A percentile compares a stretch with the other conserved stretches of the same genome.
phyloP scores from a whole-genome alignment of 345 rosid genomes.

The Ricinus communis region DNA sequence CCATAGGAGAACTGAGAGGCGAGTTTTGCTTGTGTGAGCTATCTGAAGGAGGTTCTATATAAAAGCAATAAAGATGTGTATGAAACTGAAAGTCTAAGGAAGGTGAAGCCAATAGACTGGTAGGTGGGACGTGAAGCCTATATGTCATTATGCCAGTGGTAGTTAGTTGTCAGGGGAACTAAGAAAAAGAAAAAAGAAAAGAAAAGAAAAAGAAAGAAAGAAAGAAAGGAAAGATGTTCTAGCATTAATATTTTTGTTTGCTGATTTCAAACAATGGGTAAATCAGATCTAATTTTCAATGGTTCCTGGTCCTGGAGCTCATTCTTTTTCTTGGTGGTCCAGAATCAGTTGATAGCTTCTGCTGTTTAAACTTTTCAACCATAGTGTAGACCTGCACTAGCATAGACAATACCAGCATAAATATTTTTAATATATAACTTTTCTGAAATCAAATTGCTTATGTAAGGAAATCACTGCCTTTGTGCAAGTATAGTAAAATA shows the following conservation, averaged over 20 bases:
- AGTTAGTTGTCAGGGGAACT: neutral
- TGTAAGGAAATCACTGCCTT: too few species aligned
- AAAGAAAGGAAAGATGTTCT: too few species aligned
- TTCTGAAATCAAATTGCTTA: too few species aligned
- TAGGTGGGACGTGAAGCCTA: neutral
- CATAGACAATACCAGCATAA: neutral
- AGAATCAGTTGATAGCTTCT: slow-evolving; percentile 13
- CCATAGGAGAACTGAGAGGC: neutral
- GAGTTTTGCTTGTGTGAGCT: neutral
- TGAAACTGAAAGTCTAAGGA: neutral
- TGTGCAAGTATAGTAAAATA: too few species aligned
- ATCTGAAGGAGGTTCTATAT: neutral
- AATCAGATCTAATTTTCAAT: neutral
- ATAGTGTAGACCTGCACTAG: slow-evolving; percentile 49
- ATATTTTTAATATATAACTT: too few species aligned
- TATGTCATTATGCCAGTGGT: neutral
- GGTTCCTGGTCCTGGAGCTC: neutral
- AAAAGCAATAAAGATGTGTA: neutral
- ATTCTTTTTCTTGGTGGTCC: slow-evolving; percentile 22
- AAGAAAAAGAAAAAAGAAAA: too few species aligned
- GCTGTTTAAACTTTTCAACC: slow-evolving; percentile 60
- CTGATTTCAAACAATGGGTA: neutral
- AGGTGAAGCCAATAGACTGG: neutral
- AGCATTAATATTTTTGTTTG: neutral
- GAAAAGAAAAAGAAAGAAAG: too few species aligned